Evolutionary conservation across 2,329 filamentous ascomycete genomes (phyloP), one percentile per base, ranked within the genome.

Genomic region (Epichloe gansuensis): DNA sequence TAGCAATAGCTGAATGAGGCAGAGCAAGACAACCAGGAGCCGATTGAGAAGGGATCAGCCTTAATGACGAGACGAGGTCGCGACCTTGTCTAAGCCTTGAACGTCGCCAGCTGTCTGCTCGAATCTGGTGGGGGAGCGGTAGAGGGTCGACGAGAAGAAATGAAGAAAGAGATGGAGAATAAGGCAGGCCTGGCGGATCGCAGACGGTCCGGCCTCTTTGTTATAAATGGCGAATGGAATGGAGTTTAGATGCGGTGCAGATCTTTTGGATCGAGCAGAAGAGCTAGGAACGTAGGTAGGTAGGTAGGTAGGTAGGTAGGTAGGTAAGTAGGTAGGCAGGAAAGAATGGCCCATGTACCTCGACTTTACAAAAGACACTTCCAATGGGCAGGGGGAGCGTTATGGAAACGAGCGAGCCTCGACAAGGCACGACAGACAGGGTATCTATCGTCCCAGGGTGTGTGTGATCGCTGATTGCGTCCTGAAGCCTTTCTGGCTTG

Each of bases 31-130:
- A 50, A 21, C 9, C 31, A 47, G 38, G 39, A 35, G 37, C n/a
- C 31, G 41, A 25, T 13, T 25, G 48, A 17, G 37, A 45, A 43
- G 28, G 45, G 56, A 52, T 57, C 56, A 63, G 64, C 63, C 64
- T 65, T 57, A 13, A n/a, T 34, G 25, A 60, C 56, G 52, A 63
- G 25, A 60, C 56, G 52, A 63, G 58, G 61, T 57, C 54, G 54
- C 54, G 63, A 57, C 62, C 58, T 52, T 55, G 59, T 63, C 59
- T 63, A 52, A 55, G 54, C 43, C 44, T 31, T 4, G n/a, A 35
- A 28, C 28, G 31, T 46, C 28, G 31, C 49, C 28, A 52, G 50
- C 37, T 46, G 37, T 43, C 41, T 52, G 42, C 46, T 55, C 56
- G 52, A 56, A 57, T 55, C 57, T 51, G 56, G 48, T 52, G 50